These are phyloP conservation scores for Geranium rotundifolium DNA, from an alignment of 345 rosid species.

Conservation along the genomic window DNA sequence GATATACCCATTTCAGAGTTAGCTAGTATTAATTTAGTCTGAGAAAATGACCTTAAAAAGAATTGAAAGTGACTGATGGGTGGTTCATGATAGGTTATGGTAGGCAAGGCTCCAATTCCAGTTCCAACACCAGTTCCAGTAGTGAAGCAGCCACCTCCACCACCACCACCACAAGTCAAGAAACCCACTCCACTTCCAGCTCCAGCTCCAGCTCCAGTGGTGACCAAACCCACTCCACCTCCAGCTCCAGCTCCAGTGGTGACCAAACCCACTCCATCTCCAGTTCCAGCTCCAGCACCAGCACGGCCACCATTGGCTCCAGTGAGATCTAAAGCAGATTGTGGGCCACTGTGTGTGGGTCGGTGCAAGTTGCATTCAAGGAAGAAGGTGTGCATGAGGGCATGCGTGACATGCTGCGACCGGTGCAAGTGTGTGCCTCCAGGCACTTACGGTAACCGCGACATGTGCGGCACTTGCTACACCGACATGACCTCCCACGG, in stretches of 20 bases:
- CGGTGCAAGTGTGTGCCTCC: conserved; percentile 96
- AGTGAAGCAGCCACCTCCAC: not conserved
- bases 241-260: conserved; percentile 1
- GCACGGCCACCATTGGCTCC: conserved; percentile 32
- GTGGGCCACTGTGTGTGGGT: conserved; percentile 52
- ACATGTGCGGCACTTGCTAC: conserved; percentile 83
- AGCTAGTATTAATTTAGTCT: not conserved
- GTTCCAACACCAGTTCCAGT: conserved; percentile 12
- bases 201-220: conserved; percentile 1
- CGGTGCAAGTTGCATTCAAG: conserved; percentile 77
- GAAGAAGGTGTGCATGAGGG: conserved; percentile 51
- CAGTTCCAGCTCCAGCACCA: conserved; percentile 7
- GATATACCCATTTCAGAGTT: too few relatives aligned
- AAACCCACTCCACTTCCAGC: not conserved
- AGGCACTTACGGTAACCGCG: conserved; percentile 79
- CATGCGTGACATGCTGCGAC: conserved; percentile 79
- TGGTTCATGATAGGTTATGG: not conserved
- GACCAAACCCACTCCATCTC: not conserved
- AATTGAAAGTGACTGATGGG: not conserved
- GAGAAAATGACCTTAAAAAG: too few relatives aligned
- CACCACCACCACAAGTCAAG: conserved; percentile 5
- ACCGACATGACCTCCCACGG: conserved; percentile 63
- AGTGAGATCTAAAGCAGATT: conserved; percentile 50
- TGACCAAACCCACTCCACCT: not conserved
- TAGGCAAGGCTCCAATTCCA: conserved; percentile 4